Evolutionary conservation across 2,329 filamentous ascomycete species (phyloP).

Genomic region (Penicillium freii): DNA sequence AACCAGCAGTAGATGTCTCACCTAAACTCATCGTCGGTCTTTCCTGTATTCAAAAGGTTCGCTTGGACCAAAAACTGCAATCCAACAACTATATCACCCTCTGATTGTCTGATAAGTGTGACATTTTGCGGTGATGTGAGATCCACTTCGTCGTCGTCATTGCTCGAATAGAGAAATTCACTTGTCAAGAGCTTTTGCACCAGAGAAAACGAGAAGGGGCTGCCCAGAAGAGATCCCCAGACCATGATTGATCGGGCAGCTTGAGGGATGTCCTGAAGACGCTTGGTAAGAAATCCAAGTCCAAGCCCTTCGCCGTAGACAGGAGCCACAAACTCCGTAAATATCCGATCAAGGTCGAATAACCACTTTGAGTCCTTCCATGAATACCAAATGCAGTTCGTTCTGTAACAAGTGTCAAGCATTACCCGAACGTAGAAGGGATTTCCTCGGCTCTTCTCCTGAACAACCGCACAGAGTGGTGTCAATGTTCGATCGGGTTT

Average conservation of each 20-base stretch:
- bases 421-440: constrained; percentile 91
- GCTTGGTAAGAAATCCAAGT: constrained; percentile 75
- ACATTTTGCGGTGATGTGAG: constrained; percentile 40
- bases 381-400: constrained; percentile 86
- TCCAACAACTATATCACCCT: constrained; percentile 66
- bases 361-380: constrained; percentile 80
- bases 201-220: constrained; percentile 77
- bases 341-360: constrained; percentile 81
- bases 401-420: constrained; percentile 80
- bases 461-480: constrained; percentile 77
- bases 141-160: constrained; percentile 44
- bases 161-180: constrained; percentile 62
- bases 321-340: constrained; percentile 77
- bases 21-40: constrained; percentile 79
- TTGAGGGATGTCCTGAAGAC: constrained; percentile 71
- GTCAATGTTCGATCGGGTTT: constrained; percentile 66
- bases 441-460: constrained; percentile 85
- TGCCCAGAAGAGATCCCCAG: constrained; percentile 82
- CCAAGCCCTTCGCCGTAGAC: constrained; percentile 77
- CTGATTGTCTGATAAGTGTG: constrained; percentile 57
- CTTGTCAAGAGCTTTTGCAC: constrained; percentile 74
- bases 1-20: constrained; percentile 12
- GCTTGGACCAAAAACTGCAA: constrained; percentile 78
- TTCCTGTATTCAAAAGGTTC: constrained; percentile 76
- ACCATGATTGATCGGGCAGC: constrained; percentile 75